These are phyloP conservation scores for Laguncularia racemosa DNA, from an alignment of 345 rosid species.

Conservation along the genomic window DNA sequence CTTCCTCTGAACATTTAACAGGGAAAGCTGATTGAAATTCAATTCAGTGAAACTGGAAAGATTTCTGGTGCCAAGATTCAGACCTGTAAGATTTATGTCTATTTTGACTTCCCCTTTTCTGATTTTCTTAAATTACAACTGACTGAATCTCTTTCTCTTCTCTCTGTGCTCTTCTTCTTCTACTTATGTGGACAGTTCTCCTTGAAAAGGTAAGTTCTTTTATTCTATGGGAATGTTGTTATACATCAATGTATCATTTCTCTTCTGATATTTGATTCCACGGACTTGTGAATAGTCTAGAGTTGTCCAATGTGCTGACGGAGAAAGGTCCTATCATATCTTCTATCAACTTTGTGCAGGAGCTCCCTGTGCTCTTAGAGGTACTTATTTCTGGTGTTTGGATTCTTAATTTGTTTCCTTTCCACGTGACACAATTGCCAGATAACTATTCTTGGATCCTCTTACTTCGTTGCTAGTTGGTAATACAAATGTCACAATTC, in stretches of 20 bases:
- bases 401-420: neutral
- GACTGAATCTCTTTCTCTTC: constrained; percentile 20
- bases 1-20: constrained; percentile 29
- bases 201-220: constrained; percentile 78
- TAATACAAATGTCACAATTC: no score
- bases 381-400: constrained; percentile 21
- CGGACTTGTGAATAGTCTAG: constrained; percentile 75
- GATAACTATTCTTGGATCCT: neutral
- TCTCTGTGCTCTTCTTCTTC: constrained; percentile 16
- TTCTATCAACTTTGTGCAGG: constrained; percentile 99
- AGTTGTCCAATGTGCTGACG: constrained; percentile 94
- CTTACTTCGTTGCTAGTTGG: no score
- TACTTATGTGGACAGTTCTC: constrained; percentile 52
- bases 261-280: constrained; percentile 13
- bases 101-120: constrained; percentile 8
- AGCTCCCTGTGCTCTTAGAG: constrained; percentile 69
- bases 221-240: constrained; percentile 6
- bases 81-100: constrained; percentile 61
- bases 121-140: neutral
- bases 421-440: neutral
- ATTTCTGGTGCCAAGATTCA: constrained; percentile 98
- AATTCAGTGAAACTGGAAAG: constrained; percentile 94
- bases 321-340: constrained; percentile 98
- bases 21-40: constrained; percentile 97
- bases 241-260: neutral